Percentiles rank a stretch among this genome's conserved stretches.
Conservation (phyloP, 2,329 filamentous ascomycete genomes). For the Fusarium chaquense region DNA sequence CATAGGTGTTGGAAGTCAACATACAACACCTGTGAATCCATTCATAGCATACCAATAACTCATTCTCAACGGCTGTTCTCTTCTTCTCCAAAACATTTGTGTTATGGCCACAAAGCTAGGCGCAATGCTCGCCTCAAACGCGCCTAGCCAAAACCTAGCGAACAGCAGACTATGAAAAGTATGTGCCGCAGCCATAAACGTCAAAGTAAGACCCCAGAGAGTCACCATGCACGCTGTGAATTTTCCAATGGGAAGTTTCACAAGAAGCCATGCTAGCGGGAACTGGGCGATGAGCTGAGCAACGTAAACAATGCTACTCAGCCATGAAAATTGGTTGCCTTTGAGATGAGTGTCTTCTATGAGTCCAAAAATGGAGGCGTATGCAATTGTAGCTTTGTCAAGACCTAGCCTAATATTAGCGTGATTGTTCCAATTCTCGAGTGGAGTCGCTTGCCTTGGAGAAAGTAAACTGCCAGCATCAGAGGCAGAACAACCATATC, state of each 20-base stretch:
- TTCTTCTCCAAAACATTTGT: slow-evolving; percentile 54
- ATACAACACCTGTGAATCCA: slow-evolving; percentile 32
- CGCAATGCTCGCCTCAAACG: slow-evolving; percentile 60
- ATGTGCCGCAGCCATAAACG: slow-evolving; percentile 64
- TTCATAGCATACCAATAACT: slow-evolving; percentile 42
- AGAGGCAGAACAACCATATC: slow-evolving; percentile 39
- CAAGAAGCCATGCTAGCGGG: slow-evolving; percentile 65
- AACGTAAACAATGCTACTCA: slow-evolving; percentile 58
- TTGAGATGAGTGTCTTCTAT: slow-evolving; percentile 63
- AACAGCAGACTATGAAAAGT: slow-evolving; percentile 60
- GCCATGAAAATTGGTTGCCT: slow-evolving; percentile 72
- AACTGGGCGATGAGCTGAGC: slow-evolving; percentile 60
- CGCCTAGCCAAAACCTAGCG: slow-evolving; percentile 59
- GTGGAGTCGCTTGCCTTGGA: slow-evolving; percentile 9
- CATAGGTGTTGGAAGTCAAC: fast-evolving
- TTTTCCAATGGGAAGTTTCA: slow-evolving; percentile 67
- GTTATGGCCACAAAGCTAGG: slow-evolving; percentile 50
- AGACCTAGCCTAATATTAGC: slow-evolving; percentile 19
- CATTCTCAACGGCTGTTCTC: slow-evolving; percentile 49
- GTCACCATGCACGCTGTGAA: slow-evolving; percentile 64
- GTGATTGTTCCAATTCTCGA: fast-evolving
- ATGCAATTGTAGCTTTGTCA: slow-evolving; percentile 61
- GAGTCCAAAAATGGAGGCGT: slow-evolving; percentile 74
- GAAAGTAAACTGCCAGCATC: slow-evolving; percentile 41
- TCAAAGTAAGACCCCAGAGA: slow-evolving; percentile 65